A percentile compares a stretch with the other conserved stretches of the same genome.
phyloP scores from a whole-genome alignment of 352 stramenopile genomes.

The Phytophthora megakarya region DNA sequence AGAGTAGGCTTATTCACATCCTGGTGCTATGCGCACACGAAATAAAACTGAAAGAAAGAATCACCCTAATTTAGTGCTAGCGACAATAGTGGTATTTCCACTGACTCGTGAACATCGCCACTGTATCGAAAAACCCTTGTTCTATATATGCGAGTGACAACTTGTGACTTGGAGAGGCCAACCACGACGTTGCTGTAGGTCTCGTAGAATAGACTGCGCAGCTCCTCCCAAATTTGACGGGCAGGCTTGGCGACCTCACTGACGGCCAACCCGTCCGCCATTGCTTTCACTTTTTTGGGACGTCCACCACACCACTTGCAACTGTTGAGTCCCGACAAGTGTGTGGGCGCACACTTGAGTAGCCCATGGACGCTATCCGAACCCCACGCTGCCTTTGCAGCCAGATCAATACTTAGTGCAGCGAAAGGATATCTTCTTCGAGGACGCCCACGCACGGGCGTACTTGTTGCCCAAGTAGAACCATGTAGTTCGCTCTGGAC shows the following conservation, averaged over 20 bases:
- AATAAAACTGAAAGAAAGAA: conserved; percentile 11
- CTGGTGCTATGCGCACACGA: background rate
- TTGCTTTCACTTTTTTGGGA: background rate
- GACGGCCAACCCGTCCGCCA: background rate
- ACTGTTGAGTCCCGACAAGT: too few relatives aligned
- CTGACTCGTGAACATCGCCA: too few relatives aligned
- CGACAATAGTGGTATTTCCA: conserved; percentile 10
- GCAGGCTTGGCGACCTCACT: background rate
- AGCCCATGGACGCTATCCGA: too few relatives aligned
- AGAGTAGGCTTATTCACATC: conserved; percentile 12
- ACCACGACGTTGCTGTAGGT: conserved; percentile 1
- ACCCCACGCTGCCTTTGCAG: too few relatives aligned
- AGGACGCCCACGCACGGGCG: too few relatives aligned
- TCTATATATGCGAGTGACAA: background rate
- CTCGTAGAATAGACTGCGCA: background rate
- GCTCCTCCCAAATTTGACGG: background rate
- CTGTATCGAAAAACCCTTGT: background rate
- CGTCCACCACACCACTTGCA: too few relatives aligned
- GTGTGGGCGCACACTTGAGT: too few relatives aligned
- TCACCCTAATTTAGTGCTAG: conserved; percentile 1
- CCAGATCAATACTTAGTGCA: too few relatives aligned
- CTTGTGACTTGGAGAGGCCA: background rate
- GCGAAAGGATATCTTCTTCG: too few relatives aligned
- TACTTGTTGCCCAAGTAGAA: too few relatives aligned
- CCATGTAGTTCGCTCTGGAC: too few relatives aligned